Evolutionary conservation across 805 yeast species (phyloP).

Genomic region (Huiozyma naganishii): DNA sequence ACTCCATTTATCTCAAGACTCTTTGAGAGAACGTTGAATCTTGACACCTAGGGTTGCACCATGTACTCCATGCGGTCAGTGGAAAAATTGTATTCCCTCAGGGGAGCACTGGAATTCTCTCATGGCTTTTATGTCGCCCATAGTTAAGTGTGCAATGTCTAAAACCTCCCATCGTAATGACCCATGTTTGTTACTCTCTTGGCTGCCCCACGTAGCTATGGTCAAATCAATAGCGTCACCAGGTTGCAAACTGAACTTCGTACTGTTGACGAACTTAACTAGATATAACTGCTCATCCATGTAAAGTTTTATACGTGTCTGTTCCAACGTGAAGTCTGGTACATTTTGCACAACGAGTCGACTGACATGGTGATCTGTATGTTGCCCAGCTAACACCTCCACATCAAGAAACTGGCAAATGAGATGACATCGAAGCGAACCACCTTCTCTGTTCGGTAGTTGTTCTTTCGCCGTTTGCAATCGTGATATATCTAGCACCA

Average conservation of each 20-base stretch:
- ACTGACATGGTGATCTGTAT: slow-evolving; percentile 4
- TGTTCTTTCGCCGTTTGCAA: neutral
- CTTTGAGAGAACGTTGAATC: too few species aligned
- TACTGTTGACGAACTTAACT: neutral
- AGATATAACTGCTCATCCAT: slow-evolving; percentile 2
- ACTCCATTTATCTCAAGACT: too few species aligned
- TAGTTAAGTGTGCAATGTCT: slow-evolving; percentile 5
- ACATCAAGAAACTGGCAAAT: slow-evolving; percentile 12
- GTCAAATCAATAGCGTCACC: slow-evolving; percentile 13
- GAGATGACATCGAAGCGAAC: slow-evolving; percentile 5
- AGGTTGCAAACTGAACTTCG: slow-evolving; percentile 1
- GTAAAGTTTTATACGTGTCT: neutral
- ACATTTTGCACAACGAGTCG: neutral
- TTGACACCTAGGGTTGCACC: too few species aligned
- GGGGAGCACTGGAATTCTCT: slow-evolving; percentile 6
- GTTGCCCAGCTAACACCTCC: neutral
- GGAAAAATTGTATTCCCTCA: neutral
- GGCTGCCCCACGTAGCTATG: slow-evolving; percentile 5
- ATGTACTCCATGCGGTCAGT: too few species aligned
- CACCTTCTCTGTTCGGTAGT: neutral
- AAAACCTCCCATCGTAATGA: slow-evolving; percentile 7
- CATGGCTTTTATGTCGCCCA: slow-evolving; percentile 7
- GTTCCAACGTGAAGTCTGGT: neutral
- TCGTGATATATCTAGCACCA: slow-evolving; percentile 6
- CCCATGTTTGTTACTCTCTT: neutral